Base-by-base conservation (phyloP, 164 flowering plant genomes). In the Vitis rotundifolia region DNA sequence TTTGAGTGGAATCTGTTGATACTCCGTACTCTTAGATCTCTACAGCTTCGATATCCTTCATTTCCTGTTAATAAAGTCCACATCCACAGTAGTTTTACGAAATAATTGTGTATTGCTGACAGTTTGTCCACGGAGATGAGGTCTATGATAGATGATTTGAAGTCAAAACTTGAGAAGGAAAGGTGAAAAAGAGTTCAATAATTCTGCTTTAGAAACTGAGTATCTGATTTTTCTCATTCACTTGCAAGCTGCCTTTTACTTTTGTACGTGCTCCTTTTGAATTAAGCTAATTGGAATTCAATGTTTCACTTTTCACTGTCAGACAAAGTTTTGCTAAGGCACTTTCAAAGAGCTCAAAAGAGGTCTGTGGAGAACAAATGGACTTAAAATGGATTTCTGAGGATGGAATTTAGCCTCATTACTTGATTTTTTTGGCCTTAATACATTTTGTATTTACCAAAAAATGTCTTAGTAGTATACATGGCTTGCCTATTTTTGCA, bases 301-400 rank as follows among this genome's bases (percentile, higher is more conserved):
- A 67, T 49, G 13, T 29, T 22, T 48, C 5, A 29, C 13, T 12
- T 1, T 69, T 66, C 1, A 44, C 44, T 77, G 16, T 55, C 89
- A 94, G 97, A 75, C 98, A 89, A 77, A 78, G 51, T 74, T 88
- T 92, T 78, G 86, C 86, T 6, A 94, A 89, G 82, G 78, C 89
- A 66, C 88, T 94, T 48, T 84, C 88, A 29, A 94, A 92, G 84
- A 92, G 89, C 79, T 86, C 97, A 47, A 94, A 92, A 76, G 98
- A 94, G 97, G 98, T 91, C 11, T 68, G 74, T 54, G 12, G 58
- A 61, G 52, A 31, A 55, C 66, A 60, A 19, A 37, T n/a, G 56
- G 48, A 50, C 7, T 48, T 22, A 22, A 22, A 1, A 1, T 22
- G 26, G 26, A 22, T 22, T 22, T 22, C 26, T 22, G 9, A 54